These are phyloP conservation scores for Orbilia oligospora DNA, from an alignment of 2,329 filamentous ascomycete species.

Conservation along the genomic window DNA sequence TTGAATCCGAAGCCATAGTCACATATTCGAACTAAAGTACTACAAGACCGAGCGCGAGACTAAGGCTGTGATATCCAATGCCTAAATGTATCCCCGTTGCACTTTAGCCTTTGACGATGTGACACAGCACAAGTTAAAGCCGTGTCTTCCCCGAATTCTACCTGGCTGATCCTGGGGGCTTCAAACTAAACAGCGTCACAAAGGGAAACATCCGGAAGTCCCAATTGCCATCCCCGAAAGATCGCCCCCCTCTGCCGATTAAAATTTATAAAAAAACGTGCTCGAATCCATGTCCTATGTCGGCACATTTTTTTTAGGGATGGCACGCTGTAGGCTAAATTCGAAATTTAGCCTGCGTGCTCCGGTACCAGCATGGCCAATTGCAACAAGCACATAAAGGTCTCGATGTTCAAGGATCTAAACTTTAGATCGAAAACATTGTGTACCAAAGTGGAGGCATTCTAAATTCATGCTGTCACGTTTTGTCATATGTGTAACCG, in stretches of 20 bases:
- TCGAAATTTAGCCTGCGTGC: slow-evolving; percentile 41
- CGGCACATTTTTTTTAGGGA: not conserved
- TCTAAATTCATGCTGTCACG: slow-evolving; percentile 21
- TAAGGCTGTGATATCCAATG: slow-evolving; percentile 11
- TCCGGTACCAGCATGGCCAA: slow-evolving; percentile 12
- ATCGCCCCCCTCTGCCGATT: slow-evolving; percentile 43
- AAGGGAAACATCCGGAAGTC: slow-evolving; percentile 27
- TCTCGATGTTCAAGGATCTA: slow-evolving; percentile 7
- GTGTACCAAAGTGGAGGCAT: slow-evolving; percentile 3
- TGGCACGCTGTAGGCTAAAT: slow-evolving; percentile 42
- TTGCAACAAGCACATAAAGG: not conserved
- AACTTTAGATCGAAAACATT: not conserved
- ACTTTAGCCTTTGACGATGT: slow-evolving; percentile 33
- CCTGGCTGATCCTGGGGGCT: slow-evolving; percentile 17
- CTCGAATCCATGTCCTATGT: slow-evolving; percentile 16
- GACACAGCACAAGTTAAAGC: not conserved
- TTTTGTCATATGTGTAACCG: slow-evolving; percentile 1
- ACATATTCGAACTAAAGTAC: not conserved
- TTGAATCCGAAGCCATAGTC: not conserved
- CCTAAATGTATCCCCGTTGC: slow-evolving; percentile 37
- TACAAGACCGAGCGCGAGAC: too few species aligned
- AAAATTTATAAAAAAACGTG: slow-evolving; percentile 56
- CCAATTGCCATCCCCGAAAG: slow-evolving; percentile 39
- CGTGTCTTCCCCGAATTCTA: not conserved
- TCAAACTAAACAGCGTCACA: not conserved